A percentile compares a stretch with the other conserved stretches of the same genome.
Conservation (phyloP, 345 rosid species). For the thale cress (Arabidopsis thaliana) region TAIR10.1 NC_003070.9:28557501-28558000, state of each 20-base stretch:
- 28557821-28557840: constrained; percentile 42
- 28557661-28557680: constrained; percentile 66
- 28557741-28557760: constrained; percentile 1
- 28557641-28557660: constrained; percentile 45
- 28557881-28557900: constrained; percentile 35
- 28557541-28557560: constrained; percentile 44
- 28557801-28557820: constrained; percentile 46
- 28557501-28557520: not conserved
- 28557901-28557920: constrained; percentile 40
- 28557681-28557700: constrained; percentile 63
- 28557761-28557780: constrained; percentile 21
- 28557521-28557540: constrained; percentile 32
- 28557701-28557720: constrained; percentile 30
- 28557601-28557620: constrained; percentile 47
- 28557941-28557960: constrained; percentile 27
- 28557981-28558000: not conserved
- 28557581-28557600: constrained; percentile 51
- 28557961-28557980: not conserved
- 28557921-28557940: constrained; percentile 33
- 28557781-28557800: constrained; percentile 38
- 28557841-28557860: constrained; percentile 36
- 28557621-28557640: constrained; percentile 33
- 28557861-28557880: constrained; percentile 33
- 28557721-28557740: constrained; percentile 22
- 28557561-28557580: constrained; percentile 39